A percentile compares a stretch with the other conserved stretches of the same genome.
phyloP scores from a whole-genome alignment of 768 basidiomycete genomes.

The Pleurotus platypus region DNA sequence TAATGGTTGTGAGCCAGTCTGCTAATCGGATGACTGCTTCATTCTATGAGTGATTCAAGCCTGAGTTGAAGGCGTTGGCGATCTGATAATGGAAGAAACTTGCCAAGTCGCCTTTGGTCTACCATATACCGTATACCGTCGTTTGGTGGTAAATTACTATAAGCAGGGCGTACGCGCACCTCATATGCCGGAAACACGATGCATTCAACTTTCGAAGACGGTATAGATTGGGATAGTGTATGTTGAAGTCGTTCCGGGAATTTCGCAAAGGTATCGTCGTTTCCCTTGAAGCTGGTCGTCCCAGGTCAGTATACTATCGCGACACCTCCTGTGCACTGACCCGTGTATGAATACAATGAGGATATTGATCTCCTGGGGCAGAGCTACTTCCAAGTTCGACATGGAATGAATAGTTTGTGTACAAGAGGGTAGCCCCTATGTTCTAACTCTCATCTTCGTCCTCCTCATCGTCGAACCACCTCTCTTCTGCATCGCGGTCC shows the following conservation, averaged over 20 bases:
- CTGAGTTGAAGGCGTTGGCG: neutral
- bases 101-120: slow-evolving; percentile 92
- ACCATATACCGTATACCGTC: slow-evolving; percentile 1
- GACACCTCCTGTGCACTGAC: neutral
- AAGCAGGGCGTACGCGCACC: slow-evolving; percentile 34
- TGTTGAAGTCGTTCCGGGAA: slow-evolving; percentile 84
- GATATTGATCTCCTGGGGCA: slow-evolving; percentile 38
- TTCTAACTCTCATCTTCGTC: neutral
- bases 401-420: no score
- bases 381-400: no score
- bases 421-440: no score
- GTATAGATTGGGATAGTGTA: slow-evolving; percentile 63
- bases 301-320: no score
- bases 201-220: slow-evolving; percentile 58
- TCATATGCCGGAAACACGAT: slow-evolving; percentile 90
- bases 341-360: slow-evolving; percentile 81
- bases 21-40: slow-evolving; percentile 83
- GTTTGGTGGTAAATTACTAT: slow-evolving; percentile 7
- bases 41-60: slow-evolving; percentile 37
- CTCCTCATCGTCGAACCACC: slow-evolving; percentile 2
- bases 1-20: slow-evolving; percentile 89
- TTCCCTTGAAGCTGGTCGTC: slow-evolving; percentile 45
- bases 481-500: neutral
- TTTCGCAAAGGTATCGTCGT: slow-evolving; percentile 65
- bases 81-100: slow-evolving; percentile 20